These are phyloP conservation scores for Singerocomus inundabilis DNA, from an alignment of 1,284 basidiomycete species.

Conservation along the genomic window DNA sequence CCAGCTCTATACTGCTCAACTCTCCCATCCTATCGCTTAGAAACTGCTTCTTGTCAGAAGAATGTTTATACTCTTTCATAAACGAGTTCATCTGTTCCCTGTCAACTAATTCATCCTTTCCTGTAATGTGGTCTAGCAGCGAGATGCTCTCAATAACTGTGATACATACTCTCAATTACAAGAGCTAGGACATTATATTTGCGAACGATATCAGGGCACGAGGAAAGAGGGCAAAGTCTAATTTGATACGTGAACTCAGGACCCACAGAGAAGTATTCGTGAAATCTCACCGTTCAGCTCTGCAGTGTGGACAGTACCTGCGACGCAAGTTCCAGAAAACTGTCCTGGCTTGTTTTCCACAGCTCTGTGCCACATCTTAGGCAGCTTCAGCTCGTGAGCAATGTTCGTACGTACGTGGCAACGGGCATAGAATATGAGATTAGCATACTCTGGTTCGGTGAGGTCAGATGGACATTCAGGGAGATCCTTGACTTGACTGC, in stretches of 20 bases:
- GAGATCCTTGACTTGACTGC: conserved; percentile 4
- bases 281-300: background rate
- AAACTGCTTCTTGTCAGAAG: conserved; percentile 2
- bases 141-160: background rate
- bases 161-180: background rate
- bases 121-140: background rate
- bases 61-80: background rate
- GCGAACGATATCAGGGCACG: background rate
- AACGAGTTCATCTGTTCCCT: conserved; percentile 2
- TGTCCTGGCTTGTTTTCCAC: background rate
- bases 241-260: background rate
- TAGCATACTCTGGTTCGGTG: conserved; percentile 31
- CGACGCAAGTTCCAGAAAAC: conserved; percentile 12
- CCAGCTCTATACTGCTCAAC: too few species aligned
- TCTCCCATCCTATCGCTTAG: background rate
- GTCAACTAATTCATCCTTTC: background rate
- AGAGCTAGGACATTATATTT: background rate
- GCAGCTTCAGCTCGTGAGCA: background rate
- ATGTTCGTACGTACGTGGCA: conserved; percentile 12
- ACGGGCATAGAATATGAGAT: conserved; percentile 21
- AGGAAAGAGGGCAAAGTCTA: background rate
- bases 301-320: conserved; percentile 10
- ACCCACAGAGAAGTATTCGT: background rate
- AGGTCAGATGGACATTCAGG: conserved; percentile 30
- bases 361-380: background rate